A percentile compares a stretch with the other conserved stretches of the same genome.
These are phyloP conservation scores for Alternaria metachromatica DNA, from an alignment of 2,329 filamentous ascomycete species.

Conservation along the genomic window DNA sequence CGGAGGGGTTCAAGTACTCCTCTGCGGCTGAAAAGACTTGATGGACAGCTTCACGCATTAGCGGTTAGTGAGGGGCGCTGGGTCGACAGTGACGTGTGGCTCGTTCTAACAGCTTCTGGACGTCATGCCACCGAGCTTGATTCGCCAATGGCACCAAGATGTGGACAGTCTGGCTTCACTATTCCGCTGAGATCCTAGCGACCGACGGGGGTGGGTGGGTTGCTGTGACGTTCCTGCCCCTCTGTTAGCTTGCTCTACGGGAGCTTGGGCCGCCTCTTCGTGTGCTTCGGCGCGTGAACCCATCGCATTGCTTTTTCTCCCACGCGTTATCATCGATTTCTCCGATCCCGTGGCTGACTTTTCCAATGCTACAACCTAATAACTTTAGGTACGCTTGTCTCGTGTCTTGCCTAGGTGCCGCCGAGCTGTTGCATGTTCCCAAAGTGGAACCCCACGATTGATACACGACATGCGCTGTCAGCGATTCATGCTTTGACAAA, in stretches of 20 bases:
- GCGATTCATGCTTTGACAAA: conserved; percentile 35
- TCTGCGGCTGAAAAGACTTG: conserved; percentile 22
- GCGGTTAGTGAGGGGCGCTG: conserved; percentile 38
- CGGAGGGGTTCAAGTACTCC: conserved; percentile 45
- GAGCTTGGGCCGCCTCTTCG: conserved; percentile 20
- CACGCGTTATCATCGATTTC: background rate
- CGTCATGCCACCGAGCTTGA: conserved; percentile 25
- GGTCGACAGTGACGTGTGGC: conserved; percentile 38
- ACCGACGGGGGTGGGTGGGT: conserved; percentile 25
- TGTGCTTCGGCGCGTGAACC: conserved; percentile 1
- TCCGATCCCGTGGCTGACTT: background rate
- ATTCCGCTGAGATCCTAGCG: conserved; percentile 24
- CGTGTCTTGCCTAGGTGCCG: background rate
- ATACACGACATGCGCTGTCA: conserved; percentile 34
- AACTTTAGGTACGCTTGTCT: background rate
- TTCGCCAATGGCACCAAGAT: conserved; percentile 27
- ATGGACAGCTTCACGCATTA: conserved; percentile 28
- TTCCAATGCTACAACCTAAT: background rate
- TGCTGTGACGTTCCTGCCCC: conserved; percentile 19
- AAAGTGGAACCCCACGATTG: conserved; percentile 4
- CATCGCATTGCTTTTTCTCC: background rate
- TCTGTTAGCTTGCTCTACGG: conserved; percentile 11
- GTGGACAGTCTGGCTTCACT: conserved; percentile 30
- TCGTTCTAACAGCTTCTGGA: conserved; percentile 14
- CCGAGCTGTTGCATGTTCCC: background rate